A percentile compares a stretch with the other conserved stretches of the same genome.
Conservation (phyloP, 306 rosid species). For the Begonia fuchsioides region DNA sequence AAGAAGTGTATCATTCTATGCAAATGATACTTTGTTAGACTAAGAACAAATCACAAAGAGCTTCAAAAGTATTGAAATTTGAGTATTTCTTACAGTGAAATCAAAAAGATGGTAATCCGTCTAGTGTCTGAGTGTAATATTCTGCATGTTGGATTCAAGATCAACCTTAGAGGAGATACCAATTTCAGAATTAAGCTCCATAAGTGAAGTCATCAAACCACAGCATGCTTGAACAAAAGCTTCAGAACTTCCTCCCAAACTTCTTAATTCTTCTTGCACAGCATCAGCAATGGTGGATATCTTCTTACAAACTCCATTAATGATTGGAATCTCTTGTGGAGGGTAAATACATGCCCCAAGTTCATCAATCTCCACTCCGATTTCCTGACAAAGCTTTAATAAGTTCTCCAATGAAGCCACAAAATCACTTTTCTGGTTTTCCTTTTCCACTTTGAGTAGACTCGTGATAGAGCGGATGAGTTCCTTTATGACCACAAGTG, state of each 20-base stretch:
- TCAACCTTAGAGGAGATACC: conserved; percentile 13
- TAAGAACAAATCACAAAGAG: background rate
- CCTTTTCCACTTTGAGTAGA: conserved; percentile 55
- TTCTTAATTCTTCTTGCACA: conserved; percentile 29
- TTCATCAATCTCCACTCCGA: conserved; percentile 63
- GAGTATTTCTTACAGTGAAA: no score
- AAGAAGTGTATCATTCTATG: background rate
- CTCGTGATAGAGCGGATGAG: conserved; percentile 65
- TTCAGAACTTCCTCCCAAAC: conserved; percentile 39
- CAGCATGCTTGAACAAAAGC: conserved; percentile 40
- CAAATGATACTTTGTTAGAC: background rate
- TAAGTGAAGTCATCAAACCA: conserved; percentile 32
- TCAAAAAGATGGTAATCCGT: conserved; percentile 1
- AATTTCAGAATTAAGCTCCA: conserved; percentile 32
- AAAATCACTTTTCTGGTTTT: conserved; percentile 25
- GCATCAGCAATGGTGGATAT: conserved; percentile 38
- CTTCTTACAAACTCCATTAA: conserved; percentile 31
- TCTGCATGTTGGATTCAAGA: conserved; percentile 32
- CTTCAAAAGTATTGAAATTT: no score
- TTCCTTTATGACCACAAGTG: conserved; percentile 47
- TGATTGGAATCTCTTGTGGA: conserved; percentile 60
- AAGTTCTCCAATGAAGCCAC: conserved; percentile 62
- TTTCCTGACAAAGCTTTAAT: conserved; percentile 48
- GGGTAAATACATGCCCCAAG: conserved; percentile 90
- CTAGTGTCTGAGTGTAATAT: conserved; percentile 26